Conservation (phyloP, 2,329 filamentous ascomycete genomes). For the Epichloe typhina region DNA sequence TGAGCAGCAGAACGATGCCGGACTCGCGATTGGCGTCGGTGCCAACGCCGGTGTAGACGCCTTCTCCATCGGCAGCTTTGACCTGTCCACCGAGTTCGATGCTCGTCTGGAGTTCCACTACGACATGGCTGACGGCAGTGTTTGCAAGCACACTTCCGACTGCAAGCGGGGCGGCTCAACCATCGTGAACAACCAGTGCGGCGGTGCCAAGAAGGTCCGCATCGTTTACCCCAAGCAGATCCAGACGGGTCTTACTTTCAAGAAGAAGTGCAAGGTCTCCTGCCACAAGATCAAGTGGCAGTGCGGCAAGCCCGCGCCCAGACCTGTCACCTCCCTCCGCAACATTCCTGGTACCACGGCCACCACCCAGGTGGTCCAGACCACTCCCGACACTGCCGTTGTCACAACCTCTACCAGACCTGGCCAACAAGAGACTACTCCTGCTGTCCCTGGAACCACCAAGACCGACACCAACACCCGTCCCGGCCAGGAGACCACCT, state of each 20-base stretch:
- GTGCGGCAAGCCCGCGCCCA: constrained; percentile 33
- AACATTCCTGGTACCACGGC: background rate
- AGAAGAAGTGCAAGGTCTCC: constrained; percentile 50
- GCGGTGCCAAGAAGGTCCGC: constrained; percentile 72
- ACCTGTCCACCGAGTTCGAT: constrained; percentile 62
- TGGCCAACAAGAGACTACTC: constrained; percentile 6
- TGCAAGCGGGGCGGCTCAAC: constrained; percentile 57
- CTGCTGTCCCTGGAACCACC: constrained; percentile 8
- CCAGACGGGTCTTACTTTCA: constrained; percentile 20
- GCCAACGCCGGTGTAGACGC: constrained; percentile 21
- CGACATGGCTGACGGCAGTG: constrained; percentile 67
- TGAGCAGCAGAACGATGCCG: constrained; percentile 28
- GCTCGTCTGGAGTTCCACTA: constrained; percentile 77
- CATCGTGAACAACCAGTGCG: constrained; percentile 78
- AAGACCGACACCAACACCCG: background rate
- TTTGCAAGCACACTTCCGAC: constrained; percentile 62
- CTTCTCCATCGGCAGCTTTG: constrained; percentile 66
- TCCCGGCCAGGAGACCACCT: constrained; percentile 1
- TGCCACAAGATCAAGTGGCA: constrained; percentile 40
- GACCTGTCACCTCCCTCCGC: background rate
- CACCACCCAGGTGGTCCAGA: background rate
- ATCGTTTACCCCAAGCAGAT: constrained; percentile 52
- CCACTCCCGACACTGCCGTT: background rate
- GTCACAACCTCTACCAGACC: constrained; percentile 1
- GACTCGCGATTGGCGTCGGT: constrained; percentile 46